phyloP scores from a whole-genome alignment of 257 asterid genomes.

The Linaria vulgaris region DNA sequence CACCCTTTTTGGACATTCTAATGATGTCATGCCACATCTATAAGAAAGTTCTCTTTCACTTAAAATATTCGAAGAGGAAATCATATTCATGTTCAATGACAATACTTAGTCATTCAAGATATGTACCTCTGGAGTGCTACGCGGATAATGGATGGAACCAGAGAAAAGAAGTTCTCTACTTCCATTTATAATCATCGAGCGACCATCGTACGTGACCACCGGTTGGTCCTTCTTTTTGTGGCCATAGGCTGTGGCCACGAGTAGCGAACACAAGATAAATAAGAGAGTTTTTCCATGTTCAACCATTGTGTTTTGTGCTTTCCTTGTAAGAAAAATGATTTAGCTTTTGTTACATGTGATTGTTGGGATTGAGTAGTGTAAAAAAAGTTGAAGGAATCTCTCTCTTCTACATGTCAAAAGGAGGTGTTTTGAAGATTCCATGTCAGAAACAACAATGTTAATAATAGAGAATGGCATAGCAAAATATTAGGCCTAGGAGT shows the following conservation, averaged over 20 bases:
- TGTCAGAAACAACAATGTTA: slow-evolving; percentile 11
- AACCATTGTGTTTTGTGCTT: slow-evolving; percentile 20
- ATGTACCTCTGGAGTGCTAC: slow-evolving; percentile 71
- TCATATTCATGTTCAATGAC: not conserved
- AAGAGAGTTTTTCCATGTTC: slow-evolving; percentile 13
- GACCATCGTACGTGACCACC: slow-evolving; percentile 54
- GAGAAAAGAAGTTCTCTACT: slow-evolving; percentile 71
- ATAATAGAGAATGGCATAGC: slow-evolving; percentile 19
- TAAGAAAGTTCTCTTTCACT: not conserved
- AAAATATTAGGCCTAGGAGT: slow-evolving; percentile 31
- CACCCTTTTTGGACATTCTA: slow-evolving; percentile 63
- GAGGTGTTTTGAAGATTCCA: slow-evolving; percentile 35
- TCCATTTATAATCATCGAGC: slow-evolving; percentile 77
- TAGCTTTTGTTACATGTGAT: not conserved
- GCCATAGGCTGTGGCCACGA: slow-evolving; percentile 26
- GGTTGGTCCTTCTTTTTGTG: slow-evolving; percentile 12
- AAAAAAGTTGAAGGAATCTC: slow-evolving; percentile 14
- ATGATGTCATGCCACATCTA: slow-evolving; percentile 89
- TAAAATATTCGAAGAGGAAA: not conserved
- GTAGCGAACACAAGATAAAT: slow-evolving; percentile 27
- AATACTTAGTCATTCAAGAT: not conserved
- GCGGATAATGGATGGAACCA: slow-evolving; percentile 88
- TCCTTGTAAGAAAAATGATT: not conserved
- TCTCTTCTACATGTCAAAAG: slow-evolving; percentile 14
- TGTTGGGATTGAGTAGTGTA: not conserved